A percentile compares a stretch with the other conserved stretches of the same genome.
Evolutionary conservation across 805 yeast species (phyloP).

Genomic region (Zygosaccharomyces bisporus): DNA sequence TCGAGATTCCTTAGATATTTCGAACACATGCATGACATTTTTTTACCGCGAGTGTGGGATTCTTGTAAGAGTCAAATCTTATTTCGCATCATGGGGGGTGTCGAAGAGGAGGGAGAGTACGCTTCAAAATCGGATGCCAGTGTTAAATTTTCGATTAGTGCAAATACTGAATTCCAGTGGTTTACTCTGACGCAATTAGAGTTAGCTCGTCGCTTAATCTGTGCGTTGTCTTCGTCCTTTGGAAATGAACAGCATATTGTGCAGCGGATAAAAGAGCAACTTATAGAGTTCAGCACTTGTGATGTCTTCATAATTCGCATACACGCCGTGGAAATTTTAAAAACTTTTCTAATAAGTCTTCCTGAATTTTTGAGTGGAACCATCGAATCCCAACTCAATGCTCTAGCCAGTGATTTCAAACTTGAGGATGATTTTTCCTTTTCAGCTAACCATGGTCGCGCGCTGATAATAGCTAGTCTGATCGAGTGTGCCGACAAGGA

Average conservation of each 20-base stretch:
- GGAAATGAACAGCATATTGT: constrained; percentile 28
- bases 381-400: constrained; percentile 35
- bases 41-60: constrained; percentile 33
- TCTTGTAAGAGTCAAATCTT: constrained; percentile 35
- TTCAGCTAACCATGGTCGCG: constrained; percentile 39
- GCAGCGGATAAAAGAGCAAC: constrained; percentile 32
- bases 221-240: constrained; percentile 31
- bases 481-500: constrained; percentile 37
- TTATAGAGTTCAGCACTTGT: constrained; percentile 39
- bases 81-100: constrained; percentile 21
- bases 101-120: constrained; percentile 4
- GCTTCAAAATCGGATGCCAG: background rate
- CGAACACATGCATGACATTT: constrained; percentile 22
- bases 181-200: constrained; percentile 24
- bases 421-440: constrained; percentile 29
- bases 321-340: constrained; percentile 38
- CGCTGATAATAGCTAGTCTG: constrained; percentile 38
- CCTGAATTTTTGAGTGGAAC: constrained; percentile 39
- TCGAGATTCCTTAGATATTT: constrained; percentile 27
- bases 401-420: constrained; percentile 37
- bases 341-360: constrained; percentile 32
- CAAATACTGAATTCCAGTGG: constrained; percentile 21
- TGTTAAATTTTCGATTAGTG: constrained; percentile 4
- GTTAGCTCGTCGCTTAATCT: constrained; percentile 19
- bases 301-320: constrained; percentile 42